phyloP scores from a whole-genome alignment of 1,139 yeast genomes.

The Blastobotrys buckinghamii region DNA sequence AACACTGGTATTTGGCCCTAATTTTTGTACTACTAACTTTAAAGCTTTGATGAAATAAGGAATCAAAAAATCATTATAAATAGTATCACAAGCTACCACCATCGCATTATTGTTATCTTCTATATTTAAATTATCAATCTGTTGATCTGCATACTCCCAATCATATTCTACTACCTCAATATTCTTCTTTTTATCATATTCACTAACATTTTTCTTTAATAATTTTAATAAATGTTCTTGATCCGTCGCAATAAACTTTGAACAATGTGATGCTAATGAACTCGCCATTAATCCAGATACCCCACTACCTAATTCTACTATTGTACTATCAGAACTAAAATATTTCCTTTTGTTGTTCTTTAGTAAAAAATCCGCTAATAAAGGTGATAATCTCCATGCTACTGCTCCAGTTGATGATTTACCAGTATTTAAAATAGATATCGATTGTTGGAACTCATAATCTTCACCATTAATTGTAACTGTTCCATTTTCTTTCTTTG shows the following conservation, averaged over 20 bases:
- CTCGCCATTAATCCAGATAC: slow-evolving; percentile 52
- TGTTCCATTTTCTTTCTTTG: slow-evolving; percentile 26
- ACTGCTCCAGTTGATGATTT: slow-evolving; percentile 61
- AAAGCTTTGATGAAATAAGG: slow-evolving; percentile 46
- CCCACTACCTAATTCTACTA: slow-evolving; percentile 66
- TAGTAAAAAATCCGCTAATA: slow-evolving; percentile 50
- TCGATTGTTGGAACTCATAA: slow-evolving; percentile 32
- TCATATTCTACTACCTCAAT: slow-evolving; percentile 51
- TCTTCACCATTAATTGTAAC: slow-evolving; percentile 35
- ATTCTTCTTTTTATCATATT: slow-evolving; percentile 41
- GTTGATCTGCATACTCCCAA: slow-evolving; percentile 50
- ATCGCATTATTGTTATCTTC: slow-evolving; percentile 24
- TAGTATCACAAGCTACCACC: slow-evolving; percentile 62
- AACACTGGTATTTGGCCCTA: slow-evolving; percentile 32
- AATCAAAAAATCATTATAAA: slow-evolving; percentile 60
- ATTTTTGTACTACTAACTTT: slow-evolving; percentile 29
- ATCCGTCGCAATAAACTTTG: slow-evolving; percentile 53
- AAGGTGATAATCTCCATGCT: slow-evolving; percentile 53
- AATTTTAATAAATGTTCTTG: slow-evolving; percentile 50
- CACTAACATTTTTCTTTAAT: slow-evolving; percentile 30
- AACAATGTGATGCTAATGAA: slow-evolving; percentile 38
- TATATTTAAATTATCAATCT: slow-evolving; percentile 12
- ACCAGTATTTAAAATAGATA: slow-evolving; percentile 34
- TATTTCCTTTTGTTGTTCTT: slow-evolving; percentile 1
- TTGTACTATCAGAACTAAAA: slow-evolving; percentile 22